Evolutionary conservation across 306 rosid genomes (phyloP), one percentile per base, ranked within the genome.

Genomic region (Malus sylvestris): DNA sequence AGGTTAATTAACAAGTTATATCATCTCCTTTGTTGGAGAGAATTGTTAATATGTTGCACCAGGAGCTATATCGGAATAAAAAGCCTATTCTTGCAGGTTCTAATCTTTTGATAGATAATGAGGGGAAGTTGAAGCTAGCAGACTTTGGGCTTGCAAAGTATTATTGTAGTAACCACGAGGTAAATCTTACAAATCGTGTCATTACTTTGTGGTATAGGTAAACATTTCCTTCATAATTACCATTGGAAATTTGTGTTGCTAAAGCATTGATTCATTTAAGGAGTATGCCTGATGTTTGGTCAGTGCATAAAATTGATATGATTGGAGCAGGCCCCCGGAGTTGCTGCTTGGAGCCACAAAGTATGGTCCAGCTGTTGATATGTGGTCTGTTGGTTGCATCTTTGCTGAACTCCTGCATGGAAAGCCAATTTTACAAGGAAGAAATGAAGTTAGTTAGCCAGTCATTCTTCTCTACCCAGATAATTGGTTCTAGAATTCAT

Each of bases 301-400:
- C 3, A 25, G 20, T 38, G 15, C 61, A 44, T 75, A 57, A 44
- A 40, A 71, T 49, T 83, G 53, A 59, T 10, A 16, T 80, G 59
- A n/a, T 80, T 68, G 84, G 68, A 75, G n/a, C 83, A 89, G 92
- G 76, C 95, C 95, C 45, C 95, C 92, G 6, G 95, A 90, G 79
- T 79, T 90, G 84, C 88, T 90, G 45, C 86, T 90, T 23, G 95
- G 92, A 80, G 83, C 92, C 72, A 90, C 92, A 16, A 88, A 83
- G 82, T 90, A 90, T 80, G 96, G 92, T 20, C 90, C 95, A 22
- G 90, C 95, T 49, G 89, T 90, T 77, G 95, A 90, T 66, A 84
- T 90, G 91, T 90, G 95, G 95, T 90, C 95, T 73, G 95, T 86
- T 70, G 92, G 95, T 79, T 87, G 95, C 77, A 90, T 90, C 78